Evolutionary conservation across 306 rosid genomes (phyloP).

Genomic region (apple (Malus domestica)): ASM211411v1 NC_041799.1:40105001-40105500

Average conservation of each 20-base stretch:
- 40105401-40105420: background rate
- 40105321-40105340: background rate
- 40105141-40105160: accelerated
- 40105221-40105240: background rate
- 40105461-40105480: too few relatives aligned
- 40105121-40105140: too few relatives aligned
- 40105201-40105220: too few relatives aligned
- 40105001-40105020: too few relatives aligned
- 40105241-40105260: background rate
- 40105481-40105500: too few relatives aligned
- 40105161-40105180: too few relatives aligned
- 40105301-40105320: background rate
- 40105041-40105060: too few relatives aligned
- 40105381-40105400: background rate
- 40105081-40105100: too few relatives aligned
- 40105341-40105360: too few relatives aligned
- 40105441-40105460: background rate
- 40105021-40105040: accelerated
- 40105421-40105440: background rate
- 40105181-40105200: too few relatives aligned
- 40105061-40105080: too few relatives aligned
- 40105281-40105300: background rate
- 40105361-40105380: background rate
- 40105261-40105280: background rate
- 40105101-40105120: too few relatives aligned